Percentiles rank a stretch among this genome's conserved stretches.
These are phyloP conservation scores for Myriosclerotinia curreyana DNA, from an alignment of 2,329 filamentous ascomycete species.

Conservation along the genomic window DNA sequence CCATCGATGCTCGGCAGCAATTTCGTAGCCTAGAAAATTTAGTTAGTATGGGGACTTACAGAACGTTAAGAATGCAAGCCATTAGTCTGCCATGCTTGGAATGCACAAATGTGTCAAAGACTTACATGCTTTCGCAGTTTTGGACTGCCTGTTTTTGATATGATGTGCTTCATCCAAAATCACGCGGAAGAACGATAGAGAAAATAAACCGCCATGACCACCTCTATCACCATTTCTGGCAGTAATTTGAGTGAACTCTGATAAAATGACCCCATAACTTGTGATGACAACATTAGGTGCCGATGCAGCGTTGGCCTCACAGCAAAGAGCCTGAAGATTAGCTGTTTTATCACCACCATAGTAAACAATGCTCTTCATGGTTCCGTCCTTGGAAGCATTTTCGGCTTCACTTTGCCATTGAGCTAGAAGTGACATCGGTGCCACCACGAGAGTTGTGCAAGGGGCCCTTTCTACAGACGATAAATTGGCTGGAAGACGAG, in stretches of 20 bases:
- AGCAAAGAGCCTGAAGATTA: constrained; percentile 78
- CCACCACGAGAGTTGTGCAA: constrained; percentile 90
- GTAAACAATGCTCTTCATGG: constrained; percentile 82
- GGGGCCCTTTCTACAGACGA: constrained; percentile 65
- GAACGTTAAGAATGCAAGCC: no score
- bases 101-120: not conserved
- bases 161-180: constrained; percentile 94
- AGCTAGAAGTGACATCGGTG: constrained; percentile 91
- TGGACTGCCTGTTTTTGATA: constrained; percentile 87
- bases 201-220: constrained; percentile 74
- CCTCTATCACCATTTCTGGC: constrained; percentile 63
- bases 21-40: constrained; percentile 57
- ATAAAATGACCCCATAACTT: constrained; percentile 87
- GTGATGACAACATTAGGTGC: constrained; percentile 92
- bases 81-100: not conserved
- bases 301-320: constrained; percentile 65
- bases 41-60: not conserved
- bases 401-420: constrained; percentile 97
- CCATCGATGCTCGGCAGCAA: constrained; percentile 85
- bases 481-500: constrained; percentile 57
- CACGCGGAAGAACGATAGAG: constrained; percentile 87
- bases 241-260: constrained; percentile 77
- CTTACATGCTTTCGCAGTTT: constrained; percentile 83
- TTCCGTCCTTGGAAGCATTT: constrained; percentile 81
- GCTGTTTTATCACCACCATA: constrained; percentile 82